Conservation (phyloP, 2,329 filamentous ascomycete species). For the Podosphaera fusca region DNA sequence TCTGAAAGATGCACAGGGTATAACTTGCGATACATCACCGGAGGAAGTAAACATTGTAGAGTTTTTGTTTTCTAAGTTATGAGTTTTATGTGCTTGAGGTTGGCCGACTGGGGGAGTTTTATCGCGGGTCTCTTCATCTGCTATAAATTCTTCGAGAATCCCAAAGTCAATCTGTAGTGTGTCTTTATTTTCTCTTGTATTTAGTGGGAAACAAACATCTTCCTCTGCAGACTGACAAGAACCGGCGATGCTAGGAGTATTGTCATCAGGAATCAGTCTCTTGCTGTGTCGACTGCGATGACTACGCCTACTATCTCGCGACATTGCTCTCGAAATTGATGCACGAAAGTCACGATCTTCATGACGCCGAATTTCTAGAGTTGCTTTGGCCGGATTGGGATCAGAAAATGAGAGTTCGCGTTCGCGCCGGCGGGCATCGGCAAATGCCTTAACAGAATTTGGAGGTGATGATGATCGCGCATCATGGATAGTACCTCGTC, state of each 20-base stretch:
- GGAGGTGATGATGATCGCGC: slow-evolving; percentile 64
- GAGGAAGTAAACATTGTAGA: slow-evolving; percentile 21
- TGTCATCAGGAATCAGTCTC: slow-evolving; percentile 35
- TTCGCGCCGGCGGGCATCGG: slow-evolving; percentile 66
- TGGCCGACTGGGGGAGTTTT: slow-evolving; percentile 15
- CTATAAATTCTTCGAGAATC: slow-evolving; percentile 78
- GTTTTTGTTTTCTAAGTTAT: slow-evolving; percentile 10
- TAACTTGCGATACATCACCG: slow-evolving; percentile 33
- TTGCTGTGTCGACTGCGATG: slow-evolving; percentile 30
- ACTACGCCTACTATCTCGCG: slow-evolving; percentile 41
- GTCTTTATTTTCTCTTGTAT: slow-evolving; percentile 43
- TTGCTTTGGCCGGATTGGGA: slow-evolving; percentile 86
- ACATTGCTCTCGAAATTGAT: slow-evolving; percentile 27
- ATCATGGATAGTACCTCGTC: slow-evolving; percentile 29
- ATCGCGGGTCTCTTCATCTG: slow-evolving; percentile 30
- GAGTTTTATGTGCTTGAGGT: slow-evolving; percentile 13
- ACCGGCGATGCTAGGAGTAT: slow-evolving; percentile 34
- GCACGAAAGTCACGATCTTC: slow-evolving; percentile 42
- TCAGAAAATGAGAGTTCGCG: slow-evolving; percentile 35
- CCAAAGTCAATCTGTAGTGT: slow-evolving; percentile 79
- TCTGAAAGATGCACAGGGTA: slow-evolving; percentile 22
- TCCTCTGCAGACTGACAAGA: slow-evolving; percentile 56
- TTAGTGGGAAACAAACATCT: slow-evolving; percentile 70
- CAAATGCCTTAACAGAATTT: slow-evolving; percentile 95
- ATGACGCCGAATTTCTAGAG: slow-evolving; percentile 66